Evolutionary conservation across 2,329 filamentous ascomycete species (phyloP).

Genomic region (Dothidotthia symphoricarpi): DNA sequence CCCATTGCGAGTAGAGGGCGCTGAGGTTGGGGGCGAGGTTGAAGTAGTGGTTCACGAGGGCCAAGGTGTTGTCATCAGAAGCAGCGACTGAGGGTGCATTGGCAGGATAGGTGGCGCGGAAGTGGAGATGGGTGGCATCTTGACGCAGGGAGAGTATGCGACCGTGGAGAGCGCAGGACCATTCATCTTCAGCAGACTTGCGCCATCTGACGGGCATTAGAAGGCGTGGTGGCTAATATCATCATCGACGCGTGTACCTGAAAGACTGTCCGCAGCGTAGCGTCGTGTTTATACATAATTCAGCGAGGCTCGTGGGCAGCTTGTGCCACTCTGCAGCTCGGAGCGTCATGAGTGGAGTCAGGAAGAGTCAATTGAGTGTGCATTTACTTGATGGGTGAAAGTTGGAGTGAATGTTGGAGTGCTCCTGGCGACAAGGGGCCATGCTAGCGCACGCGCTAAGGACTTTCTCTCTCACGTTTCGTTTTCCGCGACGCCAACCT

Average conservation of each 20-base stretch:
- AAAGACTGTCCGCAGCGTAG: constrained; percentile 95
- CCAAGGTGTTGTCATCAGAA: constrained; percentile 68
- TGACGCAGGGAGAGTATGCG: constrained; percentile 83
- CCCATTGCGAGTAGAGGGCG: constrained; percentile 83
- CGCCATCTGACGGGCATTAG: constrained; percentile 65
- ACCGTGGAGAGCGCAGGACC: constrained; percentile 84
- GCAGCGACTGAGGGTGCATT: constrained; percentile 32
- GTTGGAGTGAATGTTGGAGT: constrained; percentile 2
- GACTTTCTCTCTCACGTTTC: too few species aligned
- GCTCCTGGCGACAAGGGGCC: not conserved
- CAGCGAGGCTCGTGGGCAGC: constrained; percentile 75
- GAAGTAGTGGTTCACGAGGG: constrained; percentile 79
- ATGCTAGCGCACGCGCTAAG: too few species aligned
- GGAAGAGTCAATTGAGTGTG: too few species aligned
- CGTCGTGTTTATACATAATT: constrained; percentile 92
- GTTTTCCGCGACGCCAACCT: constrained; percentile 3
- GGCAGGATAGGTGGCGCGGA: constrained; percentile 63
- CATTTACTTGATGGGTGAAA: not conserved
- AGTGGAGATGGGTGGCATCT: constrained; percentile 75
- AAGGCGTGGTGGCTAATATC: too few species aligned
- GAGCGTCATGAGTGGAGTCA: constrained; percentile 47
- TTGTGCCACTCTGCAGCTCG: constrained; percentile 79
- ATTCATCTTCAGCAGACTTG: constrained; percentile 74
- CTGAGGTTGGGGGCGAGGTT: constrained; percentile 77
- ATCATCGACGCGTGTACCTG: too few species aligned